Evolutionary conservation across 257 asterid genomes (phyloP).

Genomic region (Ehretia macrophylla): DNA sequence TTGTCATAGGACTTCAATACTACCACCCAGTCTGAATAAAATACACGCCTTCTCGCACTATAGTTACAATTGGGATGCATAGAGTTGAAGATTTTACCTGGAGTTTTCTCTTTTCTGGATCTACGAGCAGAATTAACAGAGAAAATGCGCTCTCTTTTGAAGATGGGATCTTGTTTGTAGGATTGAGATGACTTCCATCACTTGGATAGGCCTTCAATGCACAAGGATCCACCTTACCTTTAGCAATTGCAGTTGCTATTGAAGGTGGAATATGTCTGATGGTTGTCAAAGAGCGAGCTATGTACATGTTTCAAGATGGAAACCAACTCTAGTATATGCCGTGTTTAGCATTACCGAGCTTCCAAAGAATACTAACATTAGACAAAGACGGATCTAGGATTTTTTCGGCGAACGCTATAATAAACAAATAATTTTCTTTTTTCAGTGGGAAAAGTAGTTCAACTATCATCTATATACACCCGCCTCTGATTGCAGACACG

Average conservation of each 20-base stretch:
- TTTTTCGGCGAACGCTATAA: background rate
- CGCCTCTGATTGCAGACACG: no score
- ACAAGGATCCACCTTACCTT: slow-evolving; percentile 66
- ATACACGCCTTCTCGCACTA: no score
- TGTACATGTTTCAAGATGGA: background rate
- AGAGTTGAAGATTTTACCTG: slow-evolving; percentile 28
- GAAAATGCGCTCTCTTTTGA: slow-evolving; percentile 36
- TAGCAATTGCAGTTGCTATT: slow-evolving; percentile 62
- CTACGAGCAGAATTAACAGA: slow-evolving; percentile 35
- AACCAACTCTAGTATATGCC: background rate
- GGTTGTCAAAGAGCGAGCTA: slow-evolving; percentile 40
- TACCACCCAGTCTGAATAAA: no score
- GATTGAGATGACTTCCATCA: slow-evolving; percentile 8
- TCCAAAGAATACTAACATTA: no score
- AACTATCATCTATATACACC: no score
- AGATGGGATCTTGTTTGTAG: slow-evolving; percentile 19
- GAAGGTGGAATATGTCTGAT: slow-evolving; percentile 52
- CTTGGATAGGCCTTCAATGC: slow-evolving; percentile 64
- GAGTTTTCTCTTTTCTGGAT: slow-evolving; percentile 31
- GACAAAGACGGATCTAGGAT: no score
- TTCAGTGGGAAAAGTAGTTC: no score
- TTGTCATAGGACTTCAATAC: no score
- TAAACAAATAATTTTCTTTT: background rate
- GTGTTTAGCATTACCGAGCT: no score
- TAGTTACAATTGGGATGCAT: background rate